Percentiles rank a stretch among this genome's conserved stretches.
Conservation (phyloP, 257 asterid genomes). For the Ilex asprella region DNA sequence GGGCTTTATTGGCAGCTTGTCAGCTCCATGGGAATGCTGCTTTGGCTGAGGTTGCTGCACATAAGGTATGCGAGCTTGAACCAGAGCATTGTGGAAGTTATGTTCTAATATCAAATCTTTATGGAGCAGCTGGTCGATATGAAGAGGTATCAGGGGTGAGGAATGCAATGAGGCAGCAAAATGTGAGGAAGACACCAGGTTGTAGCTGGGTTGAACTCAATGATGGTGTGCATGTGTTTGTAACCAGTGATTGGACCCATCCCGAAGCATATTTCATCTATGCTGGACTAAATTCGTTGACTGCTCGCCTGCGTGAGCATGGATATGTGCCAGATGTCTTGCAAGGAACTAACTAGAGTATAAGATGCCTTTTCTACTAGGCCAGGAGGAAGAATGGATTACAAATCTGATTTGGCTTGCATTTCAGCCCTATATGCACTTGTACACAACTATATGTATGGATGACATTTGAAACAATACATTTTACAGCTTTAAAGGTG, state of each 20-base stretch:
- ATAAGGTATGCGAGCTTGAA: conserved; percentile 47
- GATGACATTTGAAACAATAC: too few relatives aligned
- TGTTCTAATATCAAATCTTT: conserved; percentile 66
- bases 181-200: conserved; percentile 81
- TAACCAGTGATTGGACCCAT: conserved; percentile 48
- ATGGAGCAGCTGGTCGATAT: conserved; percentile 69
- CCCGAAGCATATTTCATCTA: conserved; percentile 41
- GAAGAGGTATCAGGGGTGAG: conserved; percentile 67
- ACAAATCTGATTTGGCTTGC: too few relatives aligned
- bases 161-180: conserved; percentile 56
- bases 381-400: too few relatives aligned
- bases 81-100: conserved; percentile 76
- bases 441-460: too few relatives aligned
- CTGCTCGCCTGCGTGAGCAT: conserved; percentile 43
- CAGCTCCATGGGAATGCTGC: conserved; percentile 58
- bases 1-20: conserved; percentile 72
- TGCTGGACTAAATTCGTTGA: conserved; percentile 47
- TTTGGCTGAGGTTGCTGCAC: conserved; percentile 52
- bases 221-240: conserved; percentile 55
- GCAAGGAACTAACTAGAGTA: conserved; percentile 6
- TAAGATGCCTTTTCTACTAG: too few relatives aligned
- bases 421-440: too few relatives aligned
- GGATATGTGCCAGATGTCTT: conserved; percentile 25
- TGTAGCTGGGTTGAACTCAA: conserved; percentile 85
- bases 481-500: too few relatives aligned